Evolutionary conservation across 495 filamentous ascomycete genomes (phyloP).

Genomic region (Penicillium pulvis): DNA sequence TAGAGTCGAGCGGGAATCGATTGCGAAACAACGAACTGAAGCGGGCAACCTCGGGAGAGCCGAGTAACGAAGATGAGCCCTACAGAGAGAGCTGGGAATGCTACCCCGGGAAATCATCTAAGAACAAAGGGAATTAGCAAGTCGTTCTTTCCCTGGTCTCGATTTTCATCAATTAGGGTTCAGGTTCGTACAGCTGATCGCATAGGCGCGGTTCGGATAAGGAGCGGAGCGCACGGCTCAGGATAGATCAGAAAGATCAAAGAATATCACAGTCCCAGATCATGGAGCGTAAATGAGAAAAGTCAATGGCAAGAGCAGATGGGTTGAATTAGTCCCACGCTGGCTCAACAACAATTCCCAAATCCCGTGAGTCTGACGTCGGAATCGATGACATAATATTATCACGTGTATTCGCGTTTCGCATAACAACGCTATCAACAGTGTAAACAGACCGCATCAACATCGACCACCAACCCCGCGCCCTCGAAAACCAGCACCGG

Average conservation of each 20-base stretch:
- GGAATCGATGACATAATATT: conserved; percentile 23
- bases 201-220: conserved; percentile 31
- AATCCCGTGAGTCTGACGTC: conserved; percentile 29
- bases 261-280: conserved; percentile 22
- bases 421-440: conserved; percentile 30
- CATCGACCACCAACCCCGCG: conserved; percentile 17
- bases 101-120: conserved; percentile 32
- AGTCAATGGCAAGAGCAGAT: conserved; percentile 17
- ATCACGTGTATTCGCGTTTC: conserved; percentile 36
- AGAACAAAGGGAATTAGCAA: conserved; percentile 11
- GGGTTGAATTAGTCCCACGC: conserved; percentile 13
- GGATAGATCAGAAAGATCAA: conserved; percentile 18
- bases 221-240: conserved; percentile 35
- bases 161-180: conserved; percentile 11
- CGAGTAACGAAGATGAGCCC: conserved; percentile 23
- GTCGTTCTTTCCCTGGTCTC: not conserved
- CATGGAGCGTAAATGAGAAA: conserved; percentile 25
- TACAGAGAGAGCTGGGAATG: conserved; percentile 26
- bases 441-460: conserved; percentile 39
- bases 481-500: conserved; percentile 12
- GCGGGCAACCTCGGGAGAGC: conserved; percentile 22
- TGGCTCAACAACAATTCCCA: conserved; percentile 12
- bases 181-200: conserved; percentile 36
- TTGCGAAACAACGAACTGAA: conserved; percentile 35
- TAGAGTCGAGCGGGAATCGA: conserved; percentile 18